Evolutionary conservation across 2,329 filamentous ascomycete genomes (phyloP), one percentile per base, ranked within the genome.

Genomic region (Penicillium brasilianum): DNA sequence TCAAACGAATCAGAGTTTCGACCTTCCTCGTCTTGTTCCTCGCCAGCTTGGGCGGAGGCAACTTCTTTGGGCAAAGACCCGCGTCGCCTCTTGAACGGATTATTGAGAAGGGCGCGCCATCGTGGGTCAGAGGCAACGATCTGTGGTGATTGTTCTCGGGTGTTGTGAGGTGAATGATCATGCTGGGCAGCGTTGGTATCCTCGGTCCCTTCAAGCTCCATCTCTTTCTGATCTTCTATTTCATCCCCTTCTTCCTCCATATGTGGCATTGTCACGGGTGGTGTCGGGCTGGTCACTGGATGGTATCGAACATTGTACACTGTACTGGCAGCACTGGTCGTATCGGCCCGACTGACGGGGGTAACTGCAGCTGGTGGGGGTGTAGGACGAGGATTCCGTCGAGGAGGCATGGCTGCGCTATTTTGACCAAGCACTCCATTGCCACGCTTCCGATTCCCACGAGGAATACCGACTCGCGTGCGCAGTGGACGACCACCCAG

Each of bases 221-320:
- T 44, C 50, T 73, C 71, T 57, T 77, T 77, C 8, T 60, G 60
- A 57, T 66, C 65, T 13, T 70, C 66, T 5, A 64, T 32, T 36
- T 75, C 74, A 5, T 70, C 25, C 3, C 25, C 71, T 41, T 74
- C 74, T 58, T 72, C 71, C 28, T 72, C 69, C 71, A 72, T 72
- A 32, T 74, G 69, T 18, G 71, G 72, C 63, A 77, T 74, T 16
- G 66, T 66, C n/a, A 75, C 73, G 2, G 77, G 76, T 53, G 74
- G 82, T 41, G 80, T 83, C 59, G 79, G 78, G 53, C 81, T 82
- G 16, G 77, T 76, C 9, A 84, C 78, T 14, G 85, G 81, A 67
- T 88, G 84, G 68, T 88, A 87, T 32, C 84, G 83, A 32, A 89
- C 83, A 55, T 85, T 83, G 69, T 89, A 89, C 4, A 88, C 83